phyloP scores from a whole-genome alignment of 2,329 filamentous ascomycete genomes.

The Colletotrichum sp. region DNA sequence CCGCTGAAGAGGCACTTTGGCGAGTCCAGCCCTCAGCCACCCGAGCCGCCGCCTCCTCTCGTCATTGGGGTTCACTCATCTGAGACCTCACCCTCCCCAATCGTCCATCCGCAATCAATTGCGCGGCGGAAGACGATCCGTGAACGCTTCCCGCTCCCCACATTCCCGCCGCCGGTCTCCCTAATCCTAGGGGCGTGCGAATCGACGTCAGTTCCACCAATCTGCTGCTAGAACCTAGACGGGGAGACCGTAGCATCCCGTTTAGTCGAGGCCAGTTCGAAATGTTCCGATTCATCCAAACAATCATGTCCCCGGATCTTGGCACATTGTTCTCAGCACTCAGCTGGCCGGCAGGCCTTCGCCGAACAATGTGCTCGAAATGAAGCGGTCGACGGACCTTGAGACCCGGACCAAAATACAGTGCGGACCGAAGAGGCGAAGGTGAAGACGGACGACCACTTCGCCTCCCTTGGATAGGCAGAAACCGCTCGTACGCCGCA shows the following conservation, averaged over 20 bases:
- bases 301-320: not conserved
- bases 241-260: not conserved
- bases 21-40: not conserved
- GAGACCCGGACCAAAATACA: not conserved
- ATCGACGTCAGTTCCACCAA: conserved; percentile 16
- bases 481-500: not conserved
- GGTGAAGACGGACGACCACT: not conserved
- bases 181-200: conserved; percentile 1
- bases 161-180: conserved; percentile 7
- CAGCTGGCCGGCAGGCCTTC: not conserved
- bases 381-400: not conserved
- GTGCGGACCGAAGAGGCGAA: not conserved
- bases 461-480: not conserved
- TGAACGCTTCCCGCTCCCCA: conserved; percentile 20
- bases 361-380: not conserved
- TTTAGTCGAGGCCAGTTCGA: not conserved
- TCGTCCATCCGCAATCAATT: conserved; percentile 7
- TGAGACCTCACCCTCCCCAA: not conserved
- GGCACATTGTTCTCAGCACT: conserved; percentile 1
- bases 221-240: conserved; percentile 4
- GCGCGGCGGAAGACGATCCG: conserved; percentile 18
- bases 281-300: conserved; percentile 5
- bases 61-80: not conserved
- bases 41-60: not conserved
- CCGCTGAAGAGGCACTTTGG: not conserved